Base-by-base conservation (phyloP, 306 rosid species). In the Begonia masoniana region DNA sequence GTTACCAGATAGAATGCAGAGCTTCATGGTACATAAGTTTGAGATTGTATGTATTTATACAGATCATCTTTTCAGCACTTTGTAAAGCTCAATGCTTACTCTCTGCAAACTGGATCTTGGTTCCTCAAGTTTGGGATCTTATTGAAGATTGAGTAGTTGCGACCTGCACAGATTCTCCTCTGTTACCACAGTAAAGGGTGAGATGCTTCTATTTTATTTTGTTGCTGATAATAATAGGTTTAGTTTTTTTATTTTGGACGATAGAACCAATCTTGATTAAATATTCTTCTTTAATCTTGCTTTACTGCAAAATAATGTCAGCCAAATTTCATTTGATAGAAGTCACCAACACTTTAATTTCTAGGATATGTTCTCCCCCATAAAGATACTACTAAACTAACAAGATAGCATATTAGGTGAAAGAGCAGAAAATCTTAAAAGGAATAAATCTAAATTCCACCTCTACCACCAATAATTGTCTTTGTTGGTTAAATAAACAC, bases 121-220 rank as follows among this genome's bases (percentile, higher is more conserved):
- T 81, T 86, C 99, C 83, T 83, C 94, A 75, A 60, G 67, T 73
- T 67, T 75, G 88, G 72, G 73, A 81, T 82, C 88, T 76, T 81
- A 83, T 80, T 78, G 96, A 83, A 78, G 92, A 81, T 86, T 83
- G 92, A 74, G 81, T 79, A 66, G 84, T 91, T 83, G 96, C 91
- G 81, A 86, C 99, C 99, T 91, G 99, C 99, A 91, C 71, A 85
- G 81, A 83, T 81, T 80, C 93, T 81, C 77, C 81, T 76, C 75
- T 70, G 94, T 79, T 69, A 93, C 76, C 66, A 83, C 84, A 81
- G 75, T 78, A 78, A 63, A 76, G 70, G 84, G 64, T 73, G 60
- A 50, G 62, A 78, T 63, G 66, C 60, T 73, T 66, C 71, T 50
- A 62, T 71, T 64, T 59, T 46, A 54, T 71, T 43, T 9, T 51